Evolutionary conservation across 306 rosid genomes (phyloP), one percentile per base, ranked within the genome.

Genomic region (Dalbergia cultrata): DNA sequence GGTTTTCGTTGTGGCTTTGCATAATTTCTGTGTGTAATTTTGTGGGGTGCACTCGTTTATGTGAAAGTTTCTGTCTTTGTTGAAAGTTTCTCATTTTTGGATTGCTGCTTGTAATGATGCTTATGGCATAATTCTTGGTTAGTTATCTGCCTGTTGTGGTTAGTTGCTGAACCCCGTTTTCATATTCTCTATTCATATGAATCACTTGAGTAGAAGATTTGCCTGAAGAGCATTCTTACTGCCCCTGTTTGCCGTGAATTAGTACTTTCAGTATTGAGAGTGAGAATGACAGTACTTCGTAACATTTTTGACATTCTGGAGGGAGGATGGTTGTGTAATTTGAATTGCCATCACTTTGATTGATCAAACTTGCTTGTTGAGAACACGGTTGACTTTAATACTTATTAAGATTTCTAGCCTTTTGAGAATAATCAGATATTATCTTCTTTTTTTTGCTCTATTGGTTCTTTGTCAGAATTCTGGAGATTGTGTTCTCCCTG

Each of bases 121-220:
- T 47, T 60, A 5, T 75, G 44, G 18, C 39, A 34, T 67, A 47
- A 16, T 34, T 61, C 14, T 59, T 54, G 13, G 67, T 75, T 70
- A 6, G 16, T 70, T 74, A 19, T 69, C 21, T 61, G 31, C 53
- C 39, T 61, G 9, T 43, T 43, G n/a, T 47, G 31, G 33, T 13
- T 14, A 33, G 22, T 73, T 37, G 6, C 64, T 74, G 76, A 54
- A 59, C 66, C 47, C 18, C 18, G 41, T 37, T 13, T 67, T 85
- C 45, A 17, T 17, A 71, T 61, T 73, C 60, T 76, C 60, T 76
- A 19, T 64, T 81, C 34, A 54, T 34, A 8, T 35, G 59, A 52
- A 44, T 62, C 19, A 41, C 68, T 8, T 18, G 12, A 26, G 33
- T 69, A 50, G 67, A 52, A n/a, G 35, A 43, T 10, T 70, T 70